Conservation (phyloP, 2,329 filamentous ascomycete genomes). For the Sordariomycetes sp. region DNA sequence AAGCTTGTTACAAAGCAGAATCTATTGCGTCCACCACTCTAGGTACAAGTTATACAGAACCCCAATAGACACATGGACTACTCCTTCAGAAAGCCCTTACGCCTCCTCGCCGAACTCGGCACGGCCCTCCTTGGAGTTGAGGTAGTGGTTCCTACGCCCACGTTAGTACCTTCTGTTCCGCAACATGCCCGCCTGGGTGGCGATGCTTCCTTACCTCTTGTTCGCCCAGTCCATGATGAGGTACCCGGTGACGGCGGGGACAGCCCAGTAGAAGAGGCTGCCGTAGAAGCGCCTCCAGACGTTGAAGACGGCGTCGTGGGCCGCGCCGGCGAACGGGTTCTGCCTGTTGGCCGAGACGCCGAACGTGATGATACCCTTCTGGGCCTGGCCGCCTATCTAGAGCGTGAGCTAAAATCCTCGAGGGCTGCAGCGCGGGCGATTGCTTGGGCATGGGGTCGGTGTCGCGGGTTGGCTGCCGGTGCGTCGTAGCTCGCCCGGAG, state of each 20-base stretch:
- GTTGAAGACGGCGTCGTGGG: slow-evolving; percentile 88
- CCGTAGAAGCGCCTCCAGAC: slow-evolving; percentile 73
- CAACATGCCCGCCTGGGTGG: not conserved
- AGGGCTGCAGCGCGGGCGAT: not conserved
- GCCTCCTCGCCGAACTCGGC: slow-evolving; percentile 36
- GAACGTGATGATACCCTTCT: slow-evolving; percentile 60
- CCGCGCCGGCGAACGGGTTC: slow-evolving; percentile 69
- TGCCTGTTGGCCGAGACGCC: slow-evolving; percentile 79
- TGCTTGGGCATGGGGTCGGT: not conserved
- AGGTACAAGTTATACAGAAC: slow-evolving; percentile 30
- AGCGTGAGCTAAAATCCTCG: not conserved
- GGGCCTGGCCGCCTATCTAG: slow-evolving; percentile 13
- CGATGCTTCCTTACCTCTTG: slow-evolving; percentile 56
- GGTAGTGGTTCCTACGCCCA: slow-evolving; percentile 58
- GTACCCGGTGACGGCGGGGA: slow-evolving; percentile 71
- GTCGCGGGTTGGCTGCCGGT: not conserved
- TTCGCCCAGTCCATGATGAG: slow-evolving; percentile 81
- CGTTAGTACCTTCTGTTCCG: slow-evolving; percentile 8
- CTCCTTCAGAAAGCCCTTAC: slow-evolving; percentile 17
- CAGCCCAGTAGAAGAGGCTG: slow-evolving; percentile 83
- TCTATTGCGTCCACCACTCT: slow-evolving; percentile 27
- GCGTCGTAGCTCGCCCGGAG: not conserved
- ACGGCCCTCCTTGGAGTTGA: slow-evolving; percentile 70
- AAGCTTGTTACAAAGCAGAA: slow-evolving; percentile 7
- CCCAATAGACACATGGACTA: slow-evolving; percentile 17